A percentile compares a stretch with the other conserved stretches of the same genome.
Conservation (phyloP, 768 basidiomycete species). For the Holtermannia corniformis region DNA sequence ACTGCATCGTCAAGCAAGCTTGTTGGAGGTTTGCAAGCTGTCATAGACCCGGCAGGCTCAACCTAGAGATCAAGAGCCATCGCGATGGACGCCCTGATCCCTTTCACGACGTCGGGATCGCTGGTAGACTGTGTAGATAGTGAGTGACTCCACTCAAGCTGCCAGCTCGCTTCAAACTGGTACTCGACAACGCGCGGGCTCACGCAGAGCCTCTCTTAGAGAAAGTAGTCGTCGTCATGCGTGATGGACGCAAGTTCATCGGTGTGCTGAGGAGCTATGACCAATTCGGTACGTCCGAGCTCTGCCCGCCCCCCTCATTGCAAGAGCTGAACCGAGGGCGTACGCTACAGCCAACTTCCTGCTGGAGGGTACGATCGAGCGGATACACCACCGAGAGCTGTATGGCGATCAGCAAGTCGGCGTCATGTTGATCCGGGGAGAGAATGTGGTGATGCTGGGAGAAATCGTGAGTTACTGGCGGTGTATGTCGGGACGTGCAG, state of each 20-base stretch:
- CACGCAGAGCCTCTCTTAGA: slow-evolving; percentile 48
- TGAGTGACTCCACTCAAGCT: slow-evolving; percentile 50
- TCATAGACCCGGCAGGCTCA: too few species aligned
- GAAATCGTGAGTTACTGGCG: slow-evolving; percentile 66
- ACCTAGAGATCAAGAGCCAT: not conserved
- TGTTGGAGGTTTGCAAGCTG: too few species aligned
- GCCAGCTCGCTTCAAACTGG: slow-evolving; percentile 15
- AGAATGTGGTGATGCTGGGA: slow-evolving; percentile 93
- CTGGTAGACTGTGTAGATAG: slow-evolving; percentile 99
- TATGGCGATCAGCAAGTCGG: slow-evolving; percentile 67
- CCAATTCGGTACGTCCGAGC: slow-evolving; percentile 71
- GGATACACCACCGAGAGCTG: slow-evolving; percentile 78
- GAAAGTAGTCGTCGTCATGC: slow-evolving; percentile 94
- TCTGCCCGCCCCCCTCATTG: not conserved
- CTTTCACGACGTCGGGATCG: slow-evolving; percentile 97
- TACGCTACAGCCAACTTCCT: slow-evolving; percentile 79
- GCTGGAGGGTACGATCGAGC: slow-evolving; percentile 87
- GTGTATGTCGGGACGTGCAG: slow-evolving; percentile 2
- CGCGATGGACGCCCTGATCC: slow-evolving; percentile 85
- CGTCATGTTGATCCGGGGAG: slow-evolving; percentile 88
- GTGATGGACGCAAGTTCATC: slow-evolving; percentile 92
- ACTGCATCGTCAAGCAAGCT: too few species aligned
- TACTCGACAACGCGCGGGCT: slow-evolving; percentile 12
- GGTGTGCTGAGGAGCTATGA: slow-evolving; percentile 96
- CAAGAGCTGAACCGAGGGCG: not conserved